Conservation (phyloP, 1,284 basidiomycete genomes). For the Malassezia dermatis region DNA sequence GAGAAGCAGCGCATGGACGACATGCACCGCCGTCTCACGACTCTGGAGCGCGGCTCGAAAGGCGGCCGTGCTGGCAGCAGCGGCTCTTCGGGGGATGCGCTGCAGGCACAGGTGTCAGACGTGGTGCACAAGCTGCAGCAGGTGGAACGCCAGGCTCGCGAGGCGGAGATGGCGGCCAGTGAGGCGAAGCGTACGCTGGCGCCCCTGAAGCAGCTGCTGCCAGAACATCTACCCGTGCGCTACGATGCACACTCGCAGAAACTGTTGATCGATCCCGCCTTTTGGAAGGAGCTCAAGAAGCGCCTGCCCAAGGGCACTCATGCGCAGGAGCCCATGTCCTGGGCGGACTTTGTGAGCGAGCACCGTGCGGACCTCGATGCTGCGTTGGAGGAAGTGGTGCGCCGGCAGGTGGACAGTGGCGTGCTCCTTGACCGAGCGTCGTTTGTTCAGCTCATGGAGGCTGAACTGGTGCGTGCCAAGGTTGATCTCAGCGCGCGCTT, state of each 20-base stretch:
- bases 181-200: slow-evolving; percentile 2
- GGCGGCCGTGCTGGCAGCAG: neutral
- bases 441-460: slow-evolving; percentile 32
- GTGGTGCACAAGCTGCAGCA: neutral
- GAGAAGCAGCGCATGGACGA: slow-evolving; percentile 8
- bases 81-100: neutral
- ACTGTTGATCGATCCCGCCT: slow-evolving; percentile 50
- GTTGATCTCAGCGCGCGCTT: slow-evolving; percentile 33
- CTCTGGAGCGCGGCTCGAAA: neutral
- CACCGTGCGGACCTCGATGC: slow-evolving; percentile 7
- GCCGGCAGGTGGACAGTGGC: neutral
- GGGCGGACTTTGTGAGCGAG: slow-evolving; percentile 3
- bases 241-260: slow-evolving; percentile 43
- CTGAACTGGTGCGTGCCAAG: slow-evolving; percentile 45
- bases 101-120: slow-evolving; percentile 1
- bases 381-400: neutral
- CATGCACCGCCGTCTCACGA: neutral
- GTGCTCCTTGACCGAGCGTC: slow-evolving; percentile 1
- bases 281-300: slow-evolving; percentile 51
- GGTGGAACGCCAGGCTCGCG: neutral
- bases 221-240: slow-evolving; percentile 49
- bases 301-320: slow-evolving; percentile 40
- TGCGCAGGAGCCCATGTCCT: neutral
- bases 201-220: slow-evolving; percentile 27
- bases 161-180: slow-evolving; percentile 1